phyloP scores from a whole-genome alignment of 2,329 filamentous ascomycete species.

The Trichoderma simmonsii region DNA sequence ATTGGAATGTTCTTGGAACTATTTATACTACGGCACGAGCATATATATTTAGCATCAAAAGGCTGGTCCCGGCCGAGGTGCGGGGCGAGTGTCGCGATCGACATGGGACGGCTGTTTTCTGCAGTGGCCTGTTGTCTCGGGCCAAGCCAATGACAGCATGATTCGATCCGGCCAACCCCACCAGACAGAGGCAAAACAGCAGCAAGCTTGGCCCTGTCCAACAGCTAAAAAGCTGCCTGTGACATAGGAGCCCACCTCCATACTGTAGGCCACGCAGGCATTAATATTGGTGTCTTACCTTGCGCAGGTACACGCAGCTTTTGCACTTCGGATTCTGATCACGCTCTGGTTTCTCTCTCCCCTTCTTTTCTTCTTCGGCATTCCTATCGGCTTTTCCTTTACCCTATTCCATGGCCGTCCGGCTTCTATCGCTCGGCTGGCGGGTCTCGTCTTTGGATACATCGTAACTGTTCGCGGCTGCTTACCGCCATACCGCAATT shows the following conservation, averaged over 20 bases:
- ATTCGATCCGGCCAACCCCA: not conserved
- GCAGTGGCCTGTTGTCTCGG: not conserved
- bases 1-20: too few species aligned
- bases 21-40: not conserved
- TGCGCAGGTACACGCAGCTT: not conserved
- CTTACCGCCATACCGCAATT: not conserved
- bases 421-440: slow-evolving; percentile 3
- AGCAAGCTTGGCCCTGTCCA: not conserved
- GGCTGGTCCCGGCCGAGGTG: not conserved
- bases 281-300: not conserved
- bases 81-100: not conserved
- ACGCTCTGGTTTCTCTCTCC: not conserved
- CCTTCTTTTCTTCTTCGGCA: not conserved
- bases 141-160: not conserved
- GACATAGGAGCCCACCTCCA: not conserved
- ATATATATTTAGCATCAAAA: not conserved
- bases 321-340: not conserved
- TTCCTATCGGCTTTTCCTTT: not conserved
- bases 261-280: not conserved
- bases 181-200: not conserved
- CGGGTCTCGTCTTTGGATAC: slow-evolving; percentile 16
- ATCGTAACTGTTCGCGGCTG: not conserved
- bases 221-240: not conserved
- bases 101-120: not conserved
- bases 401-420: slow-evolving; percentile 8